Conservation (phyloP, 495 filamentous ascomycete species). For the Podospora fimiseda region DNA sequence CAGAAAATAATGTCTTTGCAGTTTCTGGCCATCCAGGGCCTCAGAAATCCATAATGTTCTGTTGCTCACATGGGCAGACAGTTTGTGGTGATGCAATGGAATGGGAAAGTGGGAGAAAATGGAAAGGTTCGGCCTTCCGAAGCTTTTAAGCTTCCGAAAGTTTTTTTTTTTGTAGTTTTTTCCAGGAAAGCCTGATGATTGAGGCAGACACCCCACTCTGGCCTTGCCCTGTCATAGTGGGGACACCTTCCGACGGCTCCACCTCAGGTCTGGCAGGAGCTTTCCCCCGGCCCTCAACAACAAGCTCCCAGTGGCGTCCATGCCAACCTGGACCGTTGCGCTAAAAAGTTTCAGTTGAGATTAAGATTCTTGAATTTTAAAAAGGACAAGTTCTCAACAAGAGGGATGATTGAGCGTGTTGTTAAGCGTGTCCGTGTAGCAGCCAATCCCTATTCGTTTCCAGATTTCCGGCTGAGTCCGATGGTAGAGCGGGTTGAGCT, state of each 20-base stretch:
- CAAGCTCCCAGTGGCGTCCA: too few relatives aligned
- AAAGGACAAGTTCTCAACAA: too few relatives aligned
- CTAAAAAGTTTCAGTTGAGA: neutral
- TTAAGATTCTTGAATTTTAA: too few relatives aligned
- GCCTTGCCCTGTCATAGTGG: neutral
- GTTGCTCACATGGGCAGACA: neutral
- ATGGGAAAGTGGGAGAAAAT: neutral
- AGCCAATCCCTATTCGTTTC: too few relatives aligned
- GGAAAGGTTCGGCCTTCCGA: neutral
- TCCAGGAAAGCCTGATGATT: neutral
- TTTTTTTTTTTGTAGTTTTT: neutral
- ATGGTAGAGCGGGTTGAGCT: too few relatives aligned
- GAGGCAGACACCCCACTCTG: neutral
- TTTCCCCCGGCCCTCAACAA: too few relatives aligned
- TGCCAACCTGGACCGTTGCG: neutral
- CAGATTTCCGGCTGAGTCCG: too few relatives aligned
- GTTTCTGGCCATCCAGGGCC: conserved; percentile 11
- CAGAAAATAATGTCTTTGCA: too few relatives aligned
- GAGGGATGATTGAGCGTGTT: too few relatives aligned
- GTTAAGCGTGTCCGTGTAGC: too few relatives aligned
- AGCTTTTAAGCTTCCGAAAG: conserved; percentile 1
- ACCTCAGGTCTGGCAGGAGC: too few relatives aligned
- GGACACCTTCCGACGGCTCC: too few relatives aligned
- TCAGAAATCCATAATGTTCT: neutral
- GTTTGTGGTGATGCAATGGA: neutral